phyloP scores from a whole-genome alignment of 129 eudicot species.

The Tagetes patula region DNA sequence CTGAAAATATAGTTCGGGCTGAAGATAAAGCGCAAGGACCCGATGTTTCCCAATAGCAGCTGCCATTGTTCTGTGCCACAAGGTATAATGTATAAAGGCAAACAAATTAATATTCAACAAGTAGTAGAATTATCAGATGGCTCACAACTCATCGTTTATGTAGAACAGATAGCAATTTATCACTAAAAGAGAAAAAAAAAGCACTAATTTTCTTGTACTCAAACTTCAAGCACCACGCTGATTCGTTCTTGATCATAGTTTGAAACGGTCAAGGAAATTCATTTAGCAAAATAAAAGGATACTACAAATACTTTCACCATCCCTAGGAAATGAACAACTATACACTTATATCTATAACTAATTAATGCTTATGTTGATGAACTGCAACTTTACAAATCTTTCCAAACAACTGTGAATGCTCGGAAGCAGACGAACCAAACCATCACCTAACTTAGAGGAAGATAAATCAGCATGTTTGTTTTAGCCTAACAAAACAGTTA shows the following conservation, averaged over 20 bases:
- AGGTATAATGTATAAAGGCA: slow-evolving; percentile 1
- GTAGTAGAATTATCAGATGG: not conserved
- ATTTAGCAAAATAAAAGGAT: not conserved
- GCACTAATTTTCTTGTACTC: not conserved
- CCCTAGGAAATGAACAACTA: not conserved
- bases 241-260: not conserved
- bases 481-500: too few relatives aligned
- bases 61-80: slow-evolving; percentile 32
- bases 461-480: not conserved
- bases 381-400: too few relatives aligned
- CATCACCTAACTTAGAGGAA: too few relatives aligned
- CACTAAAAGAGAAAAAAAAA: not conserved
- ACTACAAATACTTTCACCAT: not conserved
- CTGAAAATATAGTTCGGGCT: slow-evolving; percentile 20
- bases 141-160: not conserved
- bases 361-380: not conserved
- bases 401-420: not conserved
- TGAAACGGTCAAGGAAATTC: not conserved
- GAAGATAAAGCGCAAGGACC: slow-evolving; percentile 27
- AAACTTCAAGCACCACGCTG: too few relatives aligned
- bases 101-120: not conserved
- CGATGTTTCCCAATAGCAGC: slow-evolving; percentile 27
- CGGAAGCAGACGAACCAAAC: too few relatives aligned
- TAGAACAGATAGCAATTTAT: not conserved
- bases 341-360: too few relatives aligned